These are phyloP conservation scores for Hypoxylon perforatum DNA, from an alignment of 495 filamentous ascomycete genomes.

Conservation along the genomic window DNA sequence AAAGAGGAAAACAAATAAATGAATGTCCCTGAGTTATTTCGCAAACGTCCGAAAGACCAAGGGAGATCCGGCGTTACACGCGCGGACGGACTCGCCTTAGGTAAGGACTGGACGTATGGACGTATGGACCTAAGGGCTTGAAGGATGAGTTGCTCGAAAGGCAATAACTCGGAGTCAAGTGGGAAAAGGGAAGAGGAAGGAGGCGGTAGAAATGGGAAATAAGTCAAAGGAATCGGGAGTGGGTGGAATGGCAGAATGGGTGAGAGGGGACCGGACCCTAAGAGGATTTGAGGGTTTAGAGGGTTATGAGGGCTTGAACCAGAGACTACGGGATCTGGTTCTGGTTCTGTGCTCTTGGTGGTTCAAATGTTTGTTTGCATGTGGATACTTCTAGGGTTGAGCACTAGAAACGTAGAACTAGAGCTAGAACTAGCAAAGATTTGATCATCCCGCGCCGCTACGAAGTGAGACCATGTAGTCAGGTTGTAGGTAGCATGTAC, in stretches of 20 bases:
- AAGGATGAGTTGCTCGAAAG: neutral
- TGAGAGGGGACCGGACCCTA: constrained; percentile 22
- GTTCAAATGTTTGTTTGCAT: constrained; percentile 38
- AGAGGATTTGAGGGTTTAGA: constrained; percentile 4
- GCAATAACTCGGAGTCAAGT: neutral
- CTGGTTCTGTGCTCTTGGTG: constrained; percentile 34
- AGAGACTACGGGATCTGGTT: constrained; percentile 38
- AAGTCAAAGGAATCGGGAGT: constrained; percentile 24
- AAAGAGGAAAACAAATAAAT: constrained; percentile 17
- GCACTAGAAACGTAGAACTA: neutral
- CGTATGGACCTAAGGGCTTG: neutral
- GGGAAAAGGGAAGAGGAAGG: constrained; percentile 37
- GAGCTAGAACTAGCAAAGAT: constrained; percentile 26
- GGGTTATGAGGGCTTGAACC: neutral
- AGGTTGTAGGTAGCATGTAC: too few relatives aligned
- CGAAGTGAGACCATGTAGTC: too few relatives aligned
- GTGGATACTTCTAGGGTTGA: constrained; percentile 39
- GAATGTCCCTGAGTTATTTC: constrained; percentile 18
- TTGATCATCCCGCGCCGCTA: constrained; percentile 29
- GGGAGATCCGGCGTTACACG: constrained; percentile 8
- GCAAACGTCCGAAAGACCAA: constrained; percentile 27
- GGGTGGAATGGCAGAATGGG: neutral
- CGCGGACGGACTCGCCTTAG: too few relatives aligned
- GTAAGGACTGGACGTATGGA: too few relatives aligned
- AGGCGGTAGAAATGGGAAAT: constrained; percentile 36